These are phyloP conservation scores for Clitoria ternatea DNA, from an alignment of 306 rosid species.

Conservation along the genomic window DNA sequence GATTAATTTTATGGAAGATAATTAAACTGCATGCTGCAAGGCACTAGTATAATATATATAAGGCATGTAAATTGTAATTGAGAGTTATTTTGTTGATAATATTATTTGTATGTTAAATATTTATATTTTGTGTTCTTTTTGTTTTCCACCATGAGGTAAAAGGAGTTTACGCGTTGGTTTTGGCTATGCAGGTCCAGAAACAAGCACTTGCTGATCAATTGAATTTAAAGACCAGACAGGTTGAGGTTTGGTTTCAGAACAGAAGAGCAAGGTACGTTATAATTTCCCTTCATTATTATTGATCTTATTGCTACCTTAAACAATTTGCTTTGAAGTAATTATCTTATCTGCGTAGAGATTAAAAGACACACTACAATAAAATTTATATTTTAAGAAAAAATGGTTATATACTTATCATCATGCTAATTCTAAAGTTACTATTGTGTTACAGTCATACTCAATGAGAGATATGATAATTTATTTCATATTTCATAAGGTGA, in stretches of 20 bases:
- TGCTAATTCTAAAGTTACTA: too few relatives aligned
- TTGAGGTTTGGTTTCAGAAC: constrained; percentile 97
- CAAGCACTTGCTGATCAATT: constrained; percentile 61
- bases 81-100: background rate
- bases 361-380: too few relatives aligned
- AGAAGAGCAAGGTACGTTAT: constrained; percentile 74
- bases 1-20: background rate
- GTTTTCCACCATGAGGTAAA: background rate
- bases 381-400: too few relatives aligned
- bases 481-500: too few relatives aligned
- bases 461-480: too few relatives aligned
- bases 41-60: background rate
- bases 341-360: background rate
- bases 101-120: background rate
- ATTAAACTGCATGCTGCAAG: background rate
- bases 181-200: constrained; percentile 59
- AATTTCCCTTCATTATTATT: background rate
- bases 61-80: background rate
- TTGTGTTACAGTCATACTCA: too few relatives aligned
- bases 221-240: constrained; percentile 74
- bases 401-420: too few relatives aligned
- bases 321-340: background rate
- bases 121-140: background rate
- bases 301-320: background rate
- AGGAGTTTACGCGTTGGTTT: background rate